phyloP scores from a whole-genome alignment of 176 grass and related monocot species.

The Poa annua region DNA sequence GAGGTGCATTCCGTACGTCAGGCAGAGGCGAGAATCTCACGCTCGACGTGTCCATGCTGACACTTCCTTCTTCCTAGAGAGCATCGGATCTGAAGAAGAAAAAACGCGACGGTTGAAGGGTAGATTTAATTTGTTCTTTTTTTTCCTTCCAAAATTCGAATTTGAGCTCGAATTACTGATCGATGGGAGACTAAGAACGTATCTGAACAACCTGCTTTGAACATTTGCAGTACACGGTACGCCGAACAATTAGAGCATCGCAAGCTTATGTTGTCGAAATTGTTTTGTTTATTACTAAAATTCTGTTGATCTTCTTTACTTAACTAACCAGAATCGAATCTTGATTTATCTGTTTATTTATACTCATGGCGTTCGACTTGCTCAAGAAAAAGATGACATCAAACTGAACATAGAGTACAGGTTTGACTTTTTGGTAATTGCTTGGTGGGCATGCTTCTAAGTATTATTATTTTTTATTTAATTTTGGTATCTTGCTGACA shows the following conservation, averaged over 20 bases:
- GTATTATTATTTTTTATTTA: background rate
- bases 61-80: background rate
- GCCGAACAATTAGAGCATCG: background rate
- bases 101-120: background rate
- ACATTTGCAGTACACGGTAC: background rate
- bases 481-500: background rate
- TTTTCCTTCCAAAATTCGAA: background rate
- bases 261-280: background rate
- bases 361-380: background rate
- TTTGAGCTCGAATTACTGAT: background rate
- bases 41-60: background rate
- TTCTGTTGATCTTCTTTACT: slow-evolving; percentile 2
- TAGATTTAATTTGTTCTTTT: background rate
- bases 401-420: background rate
- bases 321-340: background rate
- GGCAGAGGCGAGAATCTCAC: too few relatives aligned
- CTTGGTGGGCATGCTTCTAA: background rate
- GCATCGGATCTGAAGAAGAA: background rate
- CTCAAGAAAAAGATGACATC: background rate
- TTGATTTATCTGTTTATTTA: slow-evolving; percentile 2
- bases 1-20: background rate
- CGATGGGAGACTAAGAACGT: background rate
- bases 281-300: too few relatives aligned
- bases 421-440: background rate
- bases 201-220: background rate